Percentiles rank a stretch among this genome's conserved stretches.
phyloP scores from a whole-genome alignment of 352 stramenopile genomes.

The Phytophthora aleatoria region DNA sequence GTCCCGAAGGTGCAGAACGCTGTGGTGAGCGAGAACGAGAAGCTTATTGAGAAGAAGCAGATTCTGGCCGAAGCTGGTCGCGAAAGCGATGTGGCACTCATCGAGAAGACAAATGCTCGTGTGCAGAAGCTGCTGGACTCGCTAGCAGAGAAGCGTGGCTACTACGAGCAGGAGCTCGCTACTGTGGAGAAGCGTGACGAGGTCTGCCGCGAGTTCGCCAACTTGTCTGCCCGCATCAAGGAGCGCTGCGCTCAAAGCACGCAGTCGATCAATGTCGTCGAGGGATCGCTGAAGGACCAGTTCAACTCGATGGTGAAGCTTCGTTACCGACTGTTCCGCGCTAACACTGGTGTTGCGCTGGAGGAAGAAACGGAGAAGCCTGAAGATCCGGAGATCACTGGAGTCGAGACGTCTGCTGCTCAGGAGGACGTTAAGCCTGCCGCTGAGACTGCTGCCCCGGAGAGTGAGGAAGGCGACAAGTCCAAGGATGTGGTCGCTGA shows the following conservation, averaged over 20 bases:
- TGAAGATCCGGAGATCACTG: slow-evolving; percentile 41
- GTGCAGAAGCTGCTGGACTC: slow-evolving; percentile 72
- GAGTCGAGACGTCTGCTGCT: slow-evolving; percentile 26
- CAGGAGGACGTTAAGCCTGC: slow-evolving; percentile 18
- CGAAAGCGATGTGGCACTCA: slow-evolving; percentile 61
- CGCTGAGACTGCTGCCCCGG: slow-evolving; percentile 22
- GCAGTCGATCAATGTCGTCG: slow-evolving; percentile 79
- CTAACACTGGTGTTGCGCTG: slow-evolving; percentile 49
- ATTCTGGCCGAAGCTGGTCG: slow-evolving; percentile 64
- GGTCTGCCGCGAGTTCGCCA: slow-evolving; percentile 77
- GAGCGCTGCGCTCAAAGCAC: slow-evolving; percentile 76
- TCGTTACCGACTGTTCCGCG: slow-evolving; percentile 69
- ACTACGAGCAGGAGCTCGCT: slow-evolving; percentile 75
- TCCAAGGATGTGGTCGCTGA: slow-evolving; percentile 18
- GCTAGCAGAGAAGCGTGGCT: slow-evolving; percentile 73
- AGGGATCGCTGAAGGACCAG: slow-evolving; percentile 78
- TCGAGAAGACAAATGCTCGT: slow-evolving; percentile 75
- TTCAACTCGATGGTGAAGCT: slow-evolving; percentile 82
- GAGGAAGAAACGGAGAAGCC: slow-evolving; percentile 45
- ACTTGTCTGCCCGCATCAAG: slow-evolving; percentile 75
- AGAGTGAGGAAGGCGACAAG: slow-evolving; percentile 40
- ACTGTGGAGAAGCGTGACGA: slow-evolving; percentile 82
- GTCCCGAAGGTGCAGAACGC: slow-evolving; percentile 76
- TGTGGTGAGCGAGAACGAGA: slow-evolving; percentile 78
- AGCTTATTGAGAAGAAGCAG: slow-evolving; percentile 82